These are phyloP conservation scores for Fusarium austroafricanum DNA, from an alignment of 2,329 filamentous ascomycete species.

Conservation along the genomic window DNA sequence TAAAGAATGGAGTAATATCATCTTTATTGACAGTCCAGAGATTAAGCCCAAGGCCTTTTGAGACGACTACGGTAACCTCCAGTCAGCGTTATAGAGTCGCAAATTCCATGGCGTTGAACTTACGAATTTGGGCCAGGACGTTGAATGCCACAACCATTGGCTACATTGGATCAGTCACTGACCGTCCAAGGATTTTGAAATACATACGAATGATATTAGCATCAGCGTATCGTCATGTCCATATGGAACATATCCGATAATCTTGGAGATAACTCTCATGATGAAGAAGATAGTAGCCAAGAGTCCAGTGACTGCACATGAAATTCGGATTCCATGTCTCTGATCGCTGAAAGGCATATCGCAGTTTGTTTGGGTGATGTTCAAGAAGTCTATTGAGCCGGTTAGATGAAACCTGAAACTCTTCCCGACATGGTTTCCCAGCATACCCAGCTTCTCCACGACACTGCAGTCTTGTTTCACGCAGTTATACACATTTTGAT, in stretches of 20 bases:
- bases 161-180: background rate
- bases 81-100: background rate
- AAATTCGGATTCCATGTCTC: background rate
- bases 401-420: background rate
- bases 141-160: background rate
- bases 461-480: background rate
- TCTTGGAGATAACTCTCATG: background rate
- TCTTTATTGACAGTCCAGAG: background rate
- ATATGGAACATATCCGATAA: background rate
- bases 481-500: background rate
- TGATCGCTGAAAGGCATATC: background rate
- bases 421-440: background rate
- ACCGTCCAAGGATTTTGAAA: fast-evolving
- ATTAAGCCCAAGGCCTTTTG: background rate
- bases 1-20: background rate
- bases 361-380: background rate
- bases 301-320: background rate
- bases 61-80: background rate
- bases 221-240: constrained; percentile 12
- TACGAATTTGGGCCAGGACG: background rate
- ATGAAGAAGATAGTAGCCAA: background rate
- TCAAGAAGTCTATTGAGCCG: background rate
- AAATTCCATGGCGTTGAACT: background rate
- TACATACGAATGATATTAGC: background rate
- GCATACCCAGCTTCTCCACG: background rate